Evolutionary conservation across 148 eudicot genomes (phyloP), one percentile per base, ranked within the genome.

Genomic region (Limonium bicolor): DNA sequence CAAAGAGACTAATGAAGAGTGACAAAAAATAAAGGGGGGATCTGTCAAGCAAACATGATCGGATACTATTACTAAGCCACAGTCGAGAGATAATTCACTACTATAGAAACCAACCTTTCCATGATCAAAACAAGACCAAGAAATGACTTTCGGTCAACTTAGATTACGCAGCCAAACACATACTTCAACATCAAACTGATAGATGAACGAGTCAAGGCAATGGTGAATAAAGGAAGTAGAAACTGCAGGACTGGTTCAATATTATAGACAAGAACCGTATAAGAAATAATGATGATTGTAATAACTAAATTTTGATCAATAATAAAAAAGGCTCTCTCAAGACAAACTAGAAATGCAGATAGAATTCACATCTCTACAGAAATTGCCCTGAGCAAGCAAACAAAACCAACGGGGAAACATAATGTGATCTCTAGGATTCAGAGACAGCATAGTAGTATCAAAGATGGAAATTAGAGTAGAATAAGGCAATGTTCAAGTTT

Each of bases 401-500:
- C 28, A 12, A 11, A n/a, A 23, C 8, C 28, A 21, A 12, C 10
- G 12, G 27, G 22, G 3, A 23, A 6, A 16, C 9, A 8, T 39
- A 12, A 26, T 12, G 7, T 21, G 46, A 41, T 21, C 44, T 40
- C 26, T 10, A 1, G 27, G 24, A 11, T 41, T 20, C 27, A 23
- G 25, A 41, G 46, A 21, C 46, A 41, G 17, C 28, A 21, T 18
- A 36, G 6, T 22, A 33, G 36, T 19, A 34, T 50, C 12, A 6
- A 25, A 6, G 7, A 50, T 24, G 20, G 17, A 35, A 14, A 13
- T 1, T 12, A 35, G 2, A 22, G 14, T n/a, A 49, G 24, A 22
- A 17, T 21, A 53, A 26, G 34, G 7, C 28, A 43, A 18, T 25
- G 30, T 27, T 11, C 23, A 42, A 58, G 45, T 36, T 42, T 52